These are phyloP conservation scores for Metschnikowia cubensis DNA, from an alignment of 805 yeast genomes.

Conservation along the genomic window DNA sequence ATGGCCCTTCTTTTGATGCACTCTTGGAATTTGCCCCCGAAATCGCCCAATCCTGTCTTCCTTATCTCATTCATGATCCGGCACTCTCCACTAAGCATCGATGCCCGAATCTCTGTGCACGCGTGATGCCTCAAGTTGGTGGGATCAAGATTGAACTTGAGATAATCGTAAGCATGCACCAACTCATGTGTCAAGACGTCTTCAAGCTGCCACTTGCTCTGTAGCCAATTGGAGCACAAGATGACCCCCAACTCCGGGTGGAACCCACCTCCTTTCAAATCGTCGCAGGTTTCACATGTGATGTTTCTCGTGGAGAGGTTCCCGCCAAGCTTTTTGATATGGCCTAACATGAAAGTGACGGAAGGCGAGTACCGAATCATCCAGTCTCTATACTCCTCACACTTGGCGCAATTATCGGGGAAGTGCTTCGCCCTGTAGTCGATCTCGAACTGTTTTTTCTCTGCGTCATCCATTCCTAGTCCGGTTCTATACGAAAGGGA, in stretches of 20 bases:
- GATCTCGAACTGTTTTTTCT: slow-evolving; percentile 51
- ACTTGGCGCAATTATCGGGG: slow-evolving; percentile 56
- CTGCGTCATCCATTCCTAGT: slow-evolving; percentile 53
- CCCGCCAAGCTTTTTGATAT: slow-evolving; percentile 60
- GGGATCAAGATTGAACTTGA: slow-evolving; percentile 87
- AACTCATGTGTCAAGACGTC: slow-evolving; percentile 91
- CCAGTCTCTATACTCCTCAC: slow-evolving; percentile 79
- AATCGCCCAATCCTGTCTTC: slow-evolving; percentile 46
- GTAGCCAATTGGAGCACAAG: slow-evolving; percentile 78
- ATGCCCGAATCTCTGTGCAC: slow-evolving; percentile 93
- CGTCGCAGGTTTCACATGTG: slow-evolving; percentile 80
- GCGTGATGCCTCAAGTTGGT: slow-evolving; percentile 86
- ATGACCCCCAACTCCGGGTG: slow-evolving; percentile 86
- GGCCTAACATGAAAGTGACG: slow-evolving; percentile 81
- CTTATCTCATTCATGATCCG: slow-evolving; percentile 81
- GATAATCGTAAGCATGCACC: slow-evolving; percentile 88
- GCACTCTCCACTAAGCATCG: slow-evolving; percentile 92
- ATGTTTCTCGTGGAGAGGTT: slow-evolving; percentile 52
- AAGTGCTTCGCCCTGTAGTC: slow-evolving; percentile 46
- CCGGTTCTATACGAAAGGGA: slow-evolving; percentile 70
- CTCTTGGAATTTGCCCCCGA: slow-evolving; percentile 80
- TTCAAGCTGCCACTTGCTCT: slow-evolving; percentile 75
- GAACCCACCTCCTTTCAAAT: slow-evolving; percentile 82
- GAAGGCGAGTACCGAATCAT: slow-evolving; percentile 76
- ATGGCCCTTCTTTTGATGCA: slow-evolving; percentile 89